Conservation (phyloP, 345 rosid genomes). For the Euphorbia peplus region DNA sequence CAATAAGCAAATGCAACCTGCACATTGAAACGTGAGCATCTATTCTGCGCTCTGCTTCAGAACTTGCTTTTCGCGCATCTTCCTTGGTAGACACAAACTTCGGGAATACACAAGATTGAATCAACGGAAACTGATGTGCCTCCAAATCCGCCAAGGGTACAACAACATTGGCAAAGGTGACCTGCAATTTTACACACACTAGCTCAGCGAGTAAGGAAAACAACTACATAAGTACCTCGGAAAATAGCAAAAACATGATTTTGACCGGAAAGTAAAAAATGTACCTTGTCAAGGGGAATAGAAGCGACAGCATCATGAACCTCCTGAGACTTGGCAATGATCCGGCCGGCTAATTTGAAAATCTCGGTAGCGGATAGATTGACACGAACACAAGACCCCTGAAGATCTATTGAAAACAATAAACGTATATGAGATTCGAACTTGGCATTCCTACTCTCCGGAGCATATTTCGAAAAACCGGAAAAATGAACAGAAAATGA, state of each 20-base stretch:
- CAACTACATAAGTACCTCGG: background rate
- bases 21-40: constrained; percentile 56
- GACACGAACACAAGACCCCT: constrained; percentile 56
- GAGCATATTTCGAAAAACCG: background rate
- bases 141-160: constrained; percentile 72
- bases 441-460: background rate
- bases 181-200: constrained; percentile 44
- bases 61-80: constrained; percentile 69
- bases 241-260: background rate
- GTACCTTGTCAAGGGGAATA: constrained; percentile 76
- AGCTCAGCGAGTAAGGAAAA: background rate
- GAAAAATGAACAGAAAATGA: background rate
- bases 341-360: constrained; percentile 57
- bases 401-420: constrained; percentile 50
- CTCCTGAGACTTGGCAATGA: constrained; percentile 58
- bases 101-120: constrained; percentile 73
- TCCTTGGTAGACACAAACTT: constrained; percentile 59
- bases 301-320: constrained; percentile 75
- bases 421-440: background rate
- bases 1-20: constrained; percentile 48
- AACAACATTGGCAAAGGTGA: constrained; percentile 62
- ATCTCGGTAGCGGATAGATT: constrained; percentile 70
- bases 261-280: background rate
- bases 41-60: constrained; percentile 72
- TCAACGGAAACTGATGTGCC: constrained; percentile 62